Percentiles rank a stretch among this genome's conserved stretches.
Evolutionary conservation across 2,329 filamentous ascomycete genomes (phyloP).

Genomic region (Kalaharituber pfeilii): DNA sequence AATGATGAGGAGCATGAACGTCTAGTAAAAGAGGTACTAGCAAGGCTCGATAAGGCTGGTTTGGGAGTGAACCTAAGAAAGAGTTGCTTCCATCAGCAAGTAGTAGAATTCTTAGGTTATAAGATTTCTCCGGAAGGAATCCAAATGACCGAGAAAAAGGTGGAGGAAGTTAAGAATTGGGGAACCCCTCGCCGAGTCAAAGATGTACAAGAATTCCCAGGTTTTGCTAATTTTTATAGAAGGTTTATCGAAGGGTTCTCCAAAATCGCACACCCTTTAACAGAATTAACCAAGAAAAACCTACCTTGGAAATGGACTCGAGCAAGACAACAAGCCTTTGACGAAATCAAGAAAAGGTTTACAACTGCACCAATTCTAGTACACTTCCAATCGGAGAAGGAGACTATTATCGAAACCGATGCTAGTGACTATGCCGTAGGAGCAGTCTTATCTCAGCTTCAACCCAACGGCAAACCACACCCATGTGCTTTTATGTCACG

Average conservation of each 20-base stretch:
- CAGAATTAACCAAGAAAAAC: conserved; percentile 16
- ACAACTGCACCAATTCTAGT: conserved; percentile 10
- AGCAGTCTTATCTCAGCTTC: conserved; percentile 14
- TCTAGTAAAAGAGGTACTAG: background rate
- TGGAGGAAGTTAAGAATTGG: conserved; percentile 17
- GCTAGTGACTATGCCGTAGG: conserved; percentile 13
- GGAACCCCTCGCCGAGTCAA: conserved; percentile 7
- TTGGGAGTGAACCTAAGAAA: conserved; percentile 5
- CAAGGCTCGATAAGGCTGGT: background rate
- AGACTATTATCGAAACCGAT: conserved; percentile 19
- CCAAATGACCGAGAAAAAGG: conserved; percentile 16
- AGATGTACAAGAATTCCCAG: conserved; percentile 23
- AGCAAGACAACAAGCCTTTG: conserved; percentile 15
- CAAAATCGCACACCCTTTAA: conserved; percentile 17
- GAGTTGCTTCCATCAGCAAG: conserved; percentile 13
- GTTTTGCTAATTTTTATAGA: conserved; percentile 26
- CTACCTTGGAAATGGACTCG: conserved; percentile 7
- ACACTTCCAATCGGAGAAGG: conserved; percentile 12
- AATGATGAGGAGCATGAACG: background rate
- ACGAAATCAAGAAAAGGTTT: conserved; percentile 17
- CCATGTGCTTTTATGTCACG: conserved; percentile 12
- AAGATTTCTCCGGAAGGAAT: conserved; percentile 13
- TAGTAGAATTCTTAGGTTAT: conserved; percentile 16
- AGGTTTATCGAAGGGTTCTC: conserved; percentile 24
- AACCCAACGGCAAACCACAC: conserved; percentile 6